Conservation (phyloP, 345 rosid genomes). For the Capsella bursapastoris region DNA sequence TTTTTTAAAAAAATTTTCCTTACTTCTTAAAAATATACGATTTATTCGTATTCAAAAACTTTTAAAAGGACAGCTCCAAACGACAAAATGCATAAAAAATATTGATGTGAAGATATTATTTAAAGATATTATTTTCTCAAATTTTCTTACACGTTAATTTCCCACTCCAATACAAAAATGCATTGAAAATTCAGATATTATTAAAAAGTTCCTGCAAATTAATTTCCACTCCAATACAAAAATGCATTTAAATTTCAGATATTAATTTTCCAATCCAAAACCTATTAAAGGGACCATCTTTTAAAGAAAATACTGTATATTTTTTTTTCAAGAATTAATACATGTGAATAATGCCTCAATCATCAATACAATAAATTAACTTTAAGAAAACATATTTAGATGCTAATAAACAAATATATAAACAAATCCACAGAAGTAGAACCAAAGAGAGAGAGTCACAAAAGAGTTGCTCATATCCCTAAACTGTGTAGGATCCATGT, state of each 20-base stretch:
- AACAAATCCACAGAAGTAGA: conserved; percentile 26
- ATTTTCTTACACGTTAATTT: neutral
- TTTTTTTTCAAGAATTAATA: neutral
- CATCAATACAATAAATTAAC: conserved; percentile 18
- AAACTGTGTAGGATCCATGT: conserved; percentile 44
- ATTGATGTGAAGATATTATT: neutral
- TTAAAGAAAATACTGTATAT: neutral
- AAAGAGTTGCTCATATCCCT: conserved; percentile 33
- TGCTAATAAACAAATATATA: neutral
- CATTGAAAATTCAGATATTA: neutral
- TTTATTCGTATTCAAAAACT: neutral
- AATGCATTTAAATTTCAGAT: neutral
- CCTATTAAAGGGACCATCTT: neutral
- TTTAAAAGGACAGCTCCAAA: conserved; percentile 33
- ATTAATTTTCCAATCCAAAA: neutral
- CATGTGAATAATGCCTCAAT: conserved; percentile 13
- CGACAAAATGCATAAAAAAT: conserved; percentile 30
- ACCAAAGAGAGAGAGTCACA: conserved; percentile 30
- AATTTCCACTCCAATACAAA: neutral
- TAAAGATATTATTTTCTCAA: neutral
- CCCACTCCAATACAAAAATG: neutral
- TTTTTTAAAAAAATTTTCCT: neutral
- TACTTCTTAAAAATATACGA: conserved; percentile 6
- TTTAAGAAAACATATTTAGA: neutral
- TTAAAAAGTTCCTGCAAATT: neutral